phyloP scores from a whole-genome alignment of 768 basidiomycete species.

The Sporobolomyces pararoseus region DNA sequence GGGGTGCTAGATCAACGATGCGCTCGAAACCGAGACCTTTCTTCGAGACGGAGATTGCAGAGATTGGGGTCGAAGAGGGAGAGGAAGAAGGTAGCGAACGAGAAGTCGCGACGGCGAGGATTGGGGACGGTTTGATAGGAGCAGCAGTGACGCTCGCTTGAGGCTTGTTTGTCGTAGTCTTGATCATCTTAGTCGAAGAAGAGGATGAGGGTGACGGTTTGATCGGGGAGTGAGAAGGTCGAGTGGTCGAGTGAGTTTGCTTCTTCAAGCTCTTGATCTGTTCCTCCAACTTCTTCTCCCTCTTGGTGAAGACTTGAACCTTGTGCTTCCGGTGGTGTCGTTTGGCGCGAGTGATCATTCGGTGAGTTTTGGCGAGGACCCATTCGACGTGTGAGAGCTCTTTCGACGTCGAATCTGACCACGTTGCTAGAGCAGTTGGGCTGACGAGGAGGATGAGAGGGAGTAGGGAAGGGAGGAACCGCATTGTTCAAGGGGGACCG shows the following conservation, averaged over 20 bases:
- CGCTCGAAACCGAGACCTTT: constrained; percentile 5
- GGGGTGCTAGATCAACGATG: constrained; percentile 1
- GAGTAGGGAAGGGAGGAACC: background rate
- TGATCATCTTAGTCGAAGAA: too few species aligned
- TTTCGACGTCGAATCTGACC: background rate
- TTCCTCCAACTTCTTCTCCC: background rate
- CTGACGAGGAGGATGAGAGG: background rate
- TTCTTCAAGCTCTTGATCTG: background rate
- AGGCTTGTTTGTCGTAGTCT: background rate
- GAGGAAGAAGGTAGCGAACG: background rate
- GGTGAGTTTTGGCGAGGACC: constrained; percentile 8
- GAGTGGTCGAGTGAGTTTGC: background rate
- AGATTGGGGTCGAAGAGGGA: background rate
- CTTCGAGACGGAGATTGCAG: background rate
- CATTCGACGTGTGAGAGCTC: background rate
- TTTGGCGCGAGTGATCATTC: background rate
- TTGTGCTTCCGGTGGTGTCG: background rate
- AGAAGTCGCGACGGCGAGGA: background rate
- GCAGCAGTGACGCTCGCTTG: too few species aligned
- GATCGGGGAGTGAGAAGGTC: too few species aligned
- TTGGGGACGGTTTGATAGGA: background rate
- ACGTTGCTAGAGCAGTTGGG: too few species aligned
- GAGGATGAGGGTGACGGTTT: too few species aligned
- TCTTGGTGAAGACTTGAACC: background rate
- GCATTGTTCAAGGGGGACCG: background rate